phyloP scores from a whole-genome alignment of 2,329 filamentous ascomycete species.

The Fusarium falciforme region DNA sequence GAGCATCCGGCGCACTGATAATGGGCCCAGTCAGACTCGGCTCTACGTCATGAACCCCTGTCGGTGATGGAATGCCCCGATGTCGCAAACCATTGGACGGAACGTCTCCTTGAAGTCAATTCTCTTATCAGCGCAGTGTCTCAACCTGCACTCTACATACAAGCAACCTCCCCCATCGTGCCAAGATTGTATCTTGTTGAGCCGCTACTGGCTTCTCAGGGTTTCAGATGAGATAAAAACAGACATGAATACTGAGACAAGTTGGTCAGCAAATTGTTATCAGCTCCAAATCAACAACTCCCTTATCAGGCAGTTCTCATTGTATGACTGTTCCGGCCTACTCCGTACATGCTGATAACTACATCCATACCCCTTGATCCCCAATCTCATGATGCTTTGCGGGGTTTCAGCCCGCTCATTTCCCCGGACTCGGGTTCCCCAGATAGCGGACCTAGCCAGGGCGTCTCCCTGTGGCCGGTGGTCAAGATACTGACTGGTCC shows the following conservation, averaged over 20 bases:
- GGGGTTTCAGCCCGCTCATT: slow-evolving; percentile 30
- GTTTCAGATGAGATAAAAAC: not conserved
- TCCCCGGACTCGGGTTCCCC: slow-evolving; percentile 35
- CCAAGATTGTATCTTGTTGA: not conserved
- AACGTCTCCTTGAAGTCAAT: not conserved
- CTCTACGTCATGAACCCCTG: slow-evolving; percentile 36
- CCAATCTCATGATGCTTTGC: slow-evolving; percentile 17
- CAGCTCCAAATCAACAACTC: not conserved
- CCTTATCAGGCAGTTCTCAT: slow-evolving; percentile 2
- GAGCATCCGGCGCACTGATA: slow-evolving; percentile 23
- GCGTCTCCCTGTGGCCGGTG: slow-evolving; percentile 8
- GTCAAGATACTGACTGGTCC: slow-evolving; percentile 9
- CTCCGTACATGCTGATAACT: slow-evolving; percentile 4
- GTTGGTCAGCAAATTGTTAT: not conserved
- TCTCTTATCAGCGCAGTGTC: not conserved
- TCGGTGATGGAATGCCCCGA: slow-evolving; percentile 3
- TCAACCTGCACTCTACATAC: not conserved
- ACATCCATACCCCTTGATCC: not conserved
- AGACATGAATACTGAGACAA: not conserved
- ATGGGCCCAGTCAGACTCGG: slow-evolving; percentile 17
- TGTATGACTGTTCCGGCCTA: not conserved
- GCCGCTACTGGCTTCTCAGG: not conserved
- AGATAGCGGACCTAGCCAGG: slow-evolving; percentile 29
- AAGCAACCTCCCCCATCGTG: not conserved
- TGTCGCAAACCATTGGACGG: not conserved